phyloP scores from a whole-genome alignment of 2,329 filamentous ascomycete genomes.

The Falciphora oryzae region DNA sequence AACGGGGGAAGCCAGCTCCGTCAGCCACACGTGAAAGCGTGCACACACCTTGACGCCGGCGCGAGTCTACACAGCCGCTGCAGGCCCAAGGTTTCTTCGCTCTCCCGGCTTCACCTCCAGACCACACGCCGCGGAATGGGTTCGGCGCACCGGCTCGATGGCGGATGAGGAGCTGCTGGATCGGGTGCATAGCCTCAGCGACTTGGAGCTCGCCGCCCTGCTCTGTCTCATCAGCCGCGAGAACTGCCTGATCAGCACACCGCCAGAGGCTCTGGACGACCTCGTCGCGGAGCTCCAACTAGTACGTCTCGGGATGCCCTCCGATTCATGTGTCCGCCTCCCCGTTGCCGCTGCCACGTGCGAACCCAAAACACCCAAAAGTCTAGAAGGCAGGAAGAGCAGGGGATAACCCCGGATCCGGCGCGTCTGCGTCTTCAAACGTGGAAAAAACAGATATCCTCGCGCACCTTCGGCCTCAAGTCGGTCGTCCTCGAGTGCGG shows the following conservation, averaged over 20 bases:
- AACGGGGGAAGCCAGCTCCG: not conserved
- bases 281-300: slow-evolving; percentile 70
- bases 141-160: slow-evolving; percentile 37
- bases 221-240: slow-evolving; percentile 76
- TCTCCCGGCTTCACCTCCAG: not conserved
- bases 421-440: no score
- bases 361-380: not conserved
- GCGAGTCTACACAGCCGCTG: no score
- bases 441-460: slow-evolving; percentile 46
- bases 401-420: not conserved
- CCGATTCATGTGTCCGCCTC: not conserved
- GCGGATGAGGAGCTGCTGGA: slow-evolving; percentile 56
- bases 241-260: slow-evolving; percentile 82
- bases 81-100: no score
- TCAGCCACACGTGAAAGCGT: not conserved
- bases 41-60: not conserved
- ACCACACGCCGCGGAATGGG: slow-evolving; percentile 8
- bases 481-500: slow-evolving; percentile 68
- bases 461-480: slow-evolving; percentile 66
- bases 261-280: slow-evolving; percentile 53
- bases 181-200: slow-evolving; percentile 72
- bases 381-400: not conserved
- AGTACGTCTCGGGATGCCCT: slow-evolving; percentile 34
- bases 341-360: not conserved
- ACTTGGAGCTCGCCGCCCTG: slow-evolving; percentile 81